Evolutionary conservation across 164 flowering plant species (phyloP).

Genomic region (Magnolia officinalis): DNA sequence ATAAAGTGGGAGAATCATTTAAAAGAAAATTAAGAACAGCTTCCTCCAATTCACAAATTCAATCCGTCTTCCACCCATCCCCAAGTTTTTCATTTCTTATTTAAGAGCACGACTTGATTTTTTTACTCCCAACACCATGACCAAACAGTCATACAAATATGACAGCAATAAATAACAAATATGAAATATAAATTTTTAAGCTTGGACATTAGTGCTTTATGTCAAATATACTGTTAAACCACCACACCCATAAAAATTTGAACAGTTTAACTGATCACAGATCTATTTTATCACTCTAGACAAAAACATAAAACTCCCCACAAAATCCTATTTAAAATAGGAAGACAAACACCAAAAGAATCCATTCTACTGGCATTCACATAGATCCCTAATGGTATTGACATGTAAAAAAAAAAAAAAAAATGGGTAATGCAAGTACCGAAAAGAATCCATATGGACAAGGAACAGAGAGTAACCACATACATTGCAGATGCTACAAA

Average conservation of each 20-base stretch:
- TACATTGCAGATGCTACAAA: conserved; percentile 68
- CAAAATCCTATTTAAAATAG: background rate
- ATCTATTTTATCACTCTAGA: no score
- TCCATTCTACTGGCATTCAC: background rate
- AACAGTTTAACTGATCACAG: no score
- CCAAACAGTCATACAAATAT: no score
- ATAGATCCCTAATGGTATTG: background rate
- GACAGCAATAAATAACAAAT: no score
- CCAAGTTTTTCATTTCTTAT: background rate
- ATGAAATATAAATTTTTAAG: no score
- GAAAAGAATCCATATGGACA: background rate
- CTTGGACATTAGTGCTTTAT: no score
- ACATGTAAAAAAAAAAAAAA: background rate
- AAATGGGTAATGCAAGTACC: background rate
- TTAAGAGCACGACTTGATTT: no score
- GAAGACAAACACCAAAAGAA: background rate
- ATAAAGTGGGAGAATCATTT: background rate
- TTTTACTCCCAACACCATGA: no score
- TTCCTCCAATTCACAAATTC: background rate
- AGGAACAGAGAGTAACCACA: background rate
- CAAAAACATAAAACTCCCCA: background rate
- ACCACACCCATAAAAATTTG: no score
- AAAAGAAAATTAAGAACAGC: background rate
- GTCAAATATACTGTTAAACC: no score
- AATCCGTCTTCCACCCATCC: background rate